These are phyloP conservation scores for Mortierella polycephala DNA, from an alignment of 371 early-diverging fungal genomes.

Conservation along the genomic window DNA sequence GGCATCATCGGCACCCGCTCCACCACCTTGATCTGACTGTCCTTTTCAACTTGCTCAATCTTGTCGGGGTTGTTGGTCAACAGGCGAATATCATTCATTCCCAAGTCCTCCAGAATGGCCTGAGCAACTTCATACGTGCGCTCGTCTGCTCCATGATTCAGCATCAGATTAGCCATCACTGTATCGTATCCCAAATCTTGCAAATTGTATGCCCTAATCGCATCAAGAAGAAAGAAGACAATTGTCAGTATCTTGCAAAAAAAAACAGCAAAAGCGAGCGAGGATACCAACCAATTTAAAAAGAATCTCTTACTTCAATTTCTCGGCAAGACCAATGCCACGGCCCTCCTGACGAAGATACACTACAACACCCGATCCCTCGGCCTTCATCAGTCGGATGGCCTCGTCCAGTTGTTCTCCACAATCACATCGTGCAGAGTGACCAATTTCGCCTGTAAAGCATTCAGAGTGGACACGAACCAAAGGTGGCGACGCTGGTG, in stretches of 20 bases:
- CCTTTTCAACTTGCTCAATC: constrained; percentile 78
- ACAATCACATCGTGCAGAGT: constrained; percentile 95
- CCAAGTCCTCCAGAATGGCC: constrained; percentile 88
- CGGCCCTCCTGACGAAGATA: constrained; percentile 97
- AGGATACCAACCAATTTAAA: not conserved
- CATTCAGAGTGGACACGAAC: constrained; percentile 97
- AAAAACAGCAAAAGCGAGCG: not conserved
- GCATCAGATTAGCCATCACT: constrained; percentile 88
- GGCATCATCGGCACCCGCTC: constrained; percentile 94
- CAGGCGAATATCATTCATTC: constrained; percentile 72
- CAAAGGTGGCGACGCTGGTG: constrained; percentile 63
- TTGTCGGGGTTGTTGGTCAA: constrained; percentile 98
- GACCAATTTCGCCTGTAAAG: constrained; percentile 96
- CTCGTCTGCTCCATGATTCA: constrained; percentile 94
- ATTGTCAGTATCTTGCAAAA: not conserved
- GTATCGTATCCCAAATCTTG: constrained; percentile 97
- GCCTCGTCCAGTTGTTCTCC: constrained; percentile 94
- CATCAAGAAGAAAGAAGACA: not conserved
- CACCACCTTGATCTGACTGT: constrained; percentile 76
- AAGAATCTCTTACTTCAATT: constrained; percentile 73
- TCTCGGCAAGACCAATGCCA: constrained; percentile 93
- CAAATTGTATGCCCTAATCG: constrained; percentile 90
- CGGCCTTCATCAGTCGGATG: constrained; percentile 86
- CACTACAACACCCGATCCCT: constrained; percentile 89
- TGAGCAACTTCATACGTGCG: constrained; percentile 92